phyloP scores from a whole-genome alignment of 495 filamentous ascomycete genomes.

The Neurospora discreta region DNA sequence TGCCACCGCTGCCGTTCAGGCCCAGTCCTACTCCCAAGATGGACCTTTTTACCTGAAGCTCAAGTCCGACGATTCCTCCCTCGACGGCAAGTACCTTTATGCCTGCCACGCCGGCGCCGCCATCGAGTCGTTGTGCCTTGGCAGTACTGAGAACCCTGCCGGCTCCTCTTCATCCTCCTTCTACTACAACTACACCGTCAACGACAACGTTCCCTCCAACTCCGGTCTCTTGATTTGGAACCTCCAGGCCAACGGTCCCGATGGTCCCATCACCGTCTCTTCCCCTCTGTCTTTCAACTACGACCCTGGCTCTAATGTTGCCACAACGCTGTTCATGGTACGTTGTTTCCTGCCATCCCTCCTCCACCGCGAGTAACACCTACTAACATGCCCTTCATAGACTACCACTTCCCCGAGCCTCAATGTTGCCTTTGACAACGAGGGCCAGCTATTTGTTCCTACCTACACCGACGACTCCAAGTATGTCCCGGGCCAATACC shows the following conservation, averaged over 20 bases:
- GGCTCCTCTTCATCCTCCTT: constrained; percentile 5
- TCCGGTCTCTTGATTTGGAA: constrained; percentile 33
- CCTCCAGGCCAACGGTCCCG: constrained; percentile 15
- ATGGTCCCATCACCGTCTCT: constrained; percentile 22
- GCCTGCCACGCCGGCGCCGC: constrained; percentile 48
- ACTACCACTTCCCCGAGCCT: constrained; percentile 1
- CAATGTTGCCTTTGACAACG: constrained; percentile 34
- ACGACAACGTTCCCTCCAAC: constrained; percentile 12
- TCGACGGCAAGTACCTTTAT: constrained; percentile 27
- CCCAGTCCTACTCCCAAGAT: constrained; percentile 25
- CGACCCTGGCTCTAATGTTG: constrained; percentile 40
- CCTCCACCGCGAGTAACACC: constrained; percentile 34
- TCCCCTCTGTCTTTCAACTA: constrained; percentile 29
- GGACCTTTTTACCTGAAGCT: constrained; percentile 33
- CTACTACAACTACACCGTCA: constrained; percentile 32
- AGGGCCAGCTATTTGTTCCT: constrained; percentile 30
- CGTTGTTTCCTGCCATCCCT: constrained; percentile 27
- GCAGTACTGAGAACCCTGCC: constrained; percentile 7
- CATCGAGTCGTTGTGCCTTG: constrained; percentile 41
- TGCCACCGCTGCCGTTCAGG: constrained; percentile 20
- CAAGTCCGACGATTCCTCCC: constrained; percentile 16
- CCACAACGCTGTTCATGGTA: constrained; percentile 22
- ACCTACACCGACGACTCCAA: constrained; percentile 34
- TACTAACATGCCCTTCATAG: constrained; percentile 25
- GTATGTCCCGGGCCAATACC: constrained; percentile 9